Conservation (phyloP, 371 early-diverging fungal species). For the Lichtheimia ornata region DNA sequence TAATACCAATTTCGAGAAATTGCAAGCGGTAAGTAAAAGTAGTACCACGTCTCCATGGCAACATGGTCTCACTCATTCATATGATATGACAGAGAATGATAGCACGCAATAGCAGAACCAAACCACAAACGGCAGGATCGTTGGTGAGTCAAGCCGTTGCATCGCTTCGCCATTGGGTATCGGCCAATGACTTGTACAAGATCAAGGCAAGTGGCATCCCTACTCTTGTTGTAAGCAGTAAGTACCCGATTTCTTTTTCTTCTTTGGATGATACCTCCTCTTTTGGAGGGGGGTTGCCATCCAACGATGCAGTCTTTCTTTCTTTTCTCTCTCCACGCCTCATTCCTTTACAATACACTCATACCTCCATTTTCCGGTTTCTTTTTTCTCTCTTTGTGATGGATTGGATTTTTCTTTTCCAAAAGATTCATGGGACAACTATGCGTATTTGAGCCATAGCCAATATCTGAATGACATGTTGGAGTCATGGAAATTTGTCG, state of each 20-base stretch:
- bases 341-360: no score
- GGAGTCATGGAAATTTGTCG: slow-evolving; percentile 18
- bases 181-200: slow-evolving; percentile 14
- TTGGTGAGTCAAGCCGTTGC: slow-evolving; percentile 32
- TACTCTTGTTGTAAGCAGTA: slow-evolving; percentile 22
- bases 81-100: no score
- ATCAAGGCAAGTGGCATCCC: slow-evolving; percentile 18
- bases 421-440: slow-evolving; percentile 29
- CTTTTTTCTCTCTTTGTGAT: not conserved
- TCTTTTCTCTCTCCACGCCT: no score
- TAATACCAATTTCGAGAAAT: slow-evolving; percentile 25
- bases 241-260: slow-evolving; percentile 4
- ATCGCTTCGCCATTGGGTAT: slow-evolving; percentile 27
- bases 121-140: slow-evolving; percentile 20
- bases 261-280: not conserved
- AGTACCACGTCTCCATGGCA: no score
- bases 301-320: not conserved
- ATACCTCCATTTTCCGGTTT: no score
- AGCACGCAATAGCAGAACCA: slow-evolving; percentile 14
- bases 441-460: slow-evolving; percentile 23
- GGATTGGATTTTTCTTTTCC: not conserved
- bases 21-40: slow-evolving; percentile 16
- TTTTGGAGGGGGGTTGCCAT: not conserved
- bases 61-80: no score
- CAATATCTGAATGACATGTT: slow-evolving; percentile 21